Base-by-base conservation (phyloP, 495 filamentous ascomycete genomes). In the Saxophila tyrrhenica region DNA sequence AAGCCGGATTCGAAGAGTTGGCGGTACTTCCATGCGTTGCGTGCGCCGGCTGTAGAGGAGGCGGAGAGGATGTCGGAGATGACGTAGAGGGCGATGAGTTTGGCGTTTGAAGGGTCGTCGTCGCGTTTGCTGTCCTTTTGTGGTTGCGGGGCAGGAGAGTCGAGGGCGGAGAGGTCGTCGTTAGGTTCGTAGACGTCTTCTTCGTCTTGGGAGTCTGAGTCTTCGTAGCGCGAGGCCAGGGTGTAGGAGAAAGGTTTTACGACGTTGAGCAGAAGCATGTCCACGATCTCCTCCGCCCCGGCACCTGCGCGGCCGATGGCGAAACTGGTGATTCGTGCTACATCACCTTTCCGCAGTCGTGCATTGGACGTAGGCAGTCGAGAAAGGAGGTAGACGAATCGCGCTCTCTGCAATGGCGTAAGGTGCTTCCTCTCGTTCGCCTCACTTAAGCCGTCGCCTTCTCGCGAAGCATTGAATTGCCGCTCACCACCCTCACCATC, bases 21-120 rank as follows among this genome's bases (percentile, higher is more conserved):
- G 19, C 91, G 79, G 62, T 92, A 97, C 41, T 89, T 82, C 89
- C 89, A 97, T 3, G 89, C 87, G 64, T 91, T 85, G 0, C 87
- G 78, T 32, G 95, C 85, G 0, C 88, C 87, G 57, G 81, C 83
- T 0, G 85, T 89, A 0, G 86, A 84, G 2, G 86, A 88, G 1
- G 88, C 85, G 0, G 85, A 89, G 25, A 95, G 78, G 51, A 96
- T 86, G 66, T 98, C 94, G 48, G 83, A 89, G 50, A 95, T 80
- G 15, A 94, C 69, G 62, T 92, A 94, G 13, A 98, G 76, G 10
- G 78, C 92, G 32, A 95, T 81, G 0, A 96, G 74, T 55, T 83
- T 87, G 1, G 89, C 78, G 11, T 81, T 69, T 35, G 84, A 88
- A 0, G 74, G 78, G 67, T 95, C 91, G 24, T 76, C 70, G 47